A percentile compares a stretch with the other conserved stretches of the same genome.
These are phyloP conservation scores for Oryza rufipogon DNA, from an alignment of 176 grass and related monocot genomes.

Conservation along the genomic window DNA sequence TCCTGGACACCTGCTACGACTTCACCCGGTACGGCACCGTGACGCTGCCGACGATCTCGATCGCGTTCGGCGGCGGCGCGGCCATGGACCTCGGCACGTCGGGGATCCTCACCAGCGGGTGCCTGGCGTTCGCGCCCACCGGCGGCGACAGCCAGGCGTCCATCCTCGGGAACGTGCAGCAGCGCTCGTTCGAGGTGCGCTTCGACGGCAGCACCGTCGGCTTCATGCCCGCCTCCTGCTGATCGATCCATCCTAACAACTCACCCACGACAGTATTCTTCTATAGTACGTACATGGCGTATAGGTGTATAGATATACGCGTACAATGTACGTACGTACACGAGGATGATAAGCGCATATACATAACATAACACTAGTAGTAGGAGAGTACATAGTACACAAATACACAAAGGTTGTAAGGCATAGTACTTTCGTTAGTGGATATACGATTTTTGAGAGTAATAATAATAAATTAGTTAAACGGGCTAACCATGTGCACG, in stretches of 20 bases:
- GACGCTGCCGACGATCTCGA: slow-evolving; percentile 60
- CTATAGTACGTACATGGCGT: not conserved
- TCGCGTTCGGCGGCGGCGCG: slow-evolving; percentile 48
- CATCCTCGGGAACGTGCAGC: slow-evolving; percentile 91
- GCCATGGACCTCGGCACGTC: slow-evolving; percentile 44
- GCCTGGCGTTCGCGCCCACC: slow-evolving; percentile 86
- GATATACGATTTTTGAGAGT: not conserved
- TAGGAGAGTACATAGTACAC: not conserved
- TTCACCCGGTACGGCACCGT: slow-evolving; percentile 47
- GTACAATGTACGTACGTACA: not conserved
- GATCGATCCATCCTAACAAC: slow-evolving; percentile 22
- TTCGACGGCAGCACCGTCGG: slow-evolving; percentile 72
- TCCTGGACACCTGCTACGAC: slow-evolving; percentile 89
- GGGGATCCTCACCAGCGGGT: slow-evolving; percentile 69
- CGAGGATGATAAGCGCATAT: not conserved
- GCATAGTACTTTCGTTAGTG: slow-evolving; percentile 4
- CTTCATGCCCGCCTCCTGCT: slow-evolving; percentile 62
- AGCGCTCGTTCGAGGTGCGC: slow-evolving; percentile 74
- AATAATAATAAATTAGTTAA: slow-evolving; percentile 11
- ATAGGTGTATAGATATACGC: not conserved
- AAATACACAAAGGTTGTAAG: not conserved
- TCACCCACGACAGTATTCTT: not conserved
- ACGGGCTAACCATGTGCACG: not conserved
- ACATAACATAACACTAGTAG: not conserved
- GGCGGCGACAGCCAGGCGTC: slow-evolving; percentile 42